Conservation (phyloP, 805 yeast species). For the Zygosaccharomyces gambellarensis region DNA sequence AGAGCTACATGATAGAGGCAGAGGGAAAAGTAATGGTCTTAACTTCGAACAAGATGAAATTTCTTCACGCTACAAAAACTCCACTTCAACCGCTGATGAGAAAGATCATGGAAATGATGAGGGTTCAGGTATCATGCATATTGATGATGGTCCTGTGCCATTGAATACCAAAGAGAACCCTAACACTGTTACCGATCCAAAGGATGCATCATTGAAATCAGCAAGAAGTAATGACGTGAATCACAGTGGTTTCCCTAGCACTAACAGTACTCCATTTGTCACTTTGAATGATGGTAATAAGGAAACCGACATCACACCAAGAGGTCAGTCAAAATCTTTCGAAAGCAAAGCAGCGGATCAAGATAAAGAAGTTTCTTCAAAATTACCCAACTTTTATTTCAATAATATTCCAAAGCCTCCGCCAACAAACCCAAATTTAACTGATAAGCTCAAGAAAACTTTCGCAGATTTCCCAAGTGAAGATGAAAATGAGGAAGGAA, state of each 20-base stretch:
- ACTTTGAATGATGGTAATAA: slow-evolving; percentile 1
- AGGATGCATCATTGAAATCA: too few relatives aligned
- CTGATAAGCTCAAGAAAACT: slow-evolving; percentile 14
- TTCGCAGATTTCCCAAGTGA: slow-evolving; percentile 16
- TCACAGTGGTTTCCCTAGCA: not conserved
- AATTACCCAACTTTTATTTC: slow-evolving; percentile 6
- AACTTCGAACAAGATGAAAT: too few relatives aligned
- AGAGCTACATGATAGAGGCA: too few relatives aligned
- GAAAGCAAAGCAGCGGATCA: not conserved
- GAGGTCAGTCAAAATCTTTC: not conserved
- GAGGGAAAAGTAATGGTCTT: too few relatives aligned
- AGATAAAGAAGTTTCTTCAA: not conserved
- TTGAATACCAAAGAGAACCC: too few relatives aligned
- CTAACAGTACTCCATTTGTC: not conserved
- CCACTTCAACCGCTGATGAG: too few relatives aligned
- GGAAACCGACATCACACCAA: slow-evolving; percentile 1
- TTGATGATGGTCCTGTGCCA: too few relatives aligned
- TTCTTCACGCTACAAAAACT: too few relatives aligned
- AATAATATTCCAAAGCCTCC: slow-evolving; percentile 6
- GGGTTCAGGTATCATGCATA: too few relatives aligned
- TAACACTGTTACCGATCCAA: too few relatives aligned
- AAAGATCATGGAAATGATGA: too few relatives aligned
- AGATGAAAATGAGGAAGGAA: slow-evolving; percentile 15
- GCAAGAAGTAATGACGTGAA: not conserved
- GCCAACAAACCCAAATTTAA: slow-evolving; percentile 14